Conservation (phyloP, 140 eudicot genomes). For the Artemisia princeps region DNA sequence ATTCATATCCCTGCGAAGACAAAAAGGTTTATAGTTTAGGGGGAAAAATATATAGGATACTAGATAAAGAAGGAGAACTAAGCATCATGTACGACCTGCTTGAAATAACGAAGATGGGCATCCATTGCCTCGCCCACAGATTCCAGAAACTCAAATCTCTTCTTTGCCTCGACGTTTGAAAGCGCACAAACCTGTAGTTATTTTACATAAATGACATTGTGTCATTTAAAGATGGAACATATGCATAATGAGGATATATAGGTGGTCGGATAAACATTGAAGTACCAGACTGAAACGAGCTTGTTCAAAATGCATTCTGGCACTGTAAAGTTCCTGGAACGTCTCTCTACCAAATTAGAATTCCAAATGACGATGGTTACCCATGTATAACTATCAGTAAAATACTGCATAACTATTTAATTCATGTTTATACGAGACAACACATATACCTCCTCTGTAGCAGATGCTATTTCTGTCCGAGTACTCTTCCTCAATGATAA, state of each 20-base stretch:
- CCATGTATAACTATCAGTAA: constrained; percentile 33
- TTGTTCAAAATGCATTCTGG: constrained; percentile 77
- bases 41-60: no score
- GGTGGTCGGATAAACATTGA: constrained; percentile 4
- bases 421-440: constrained; percentile 19
- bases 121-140: constrained; percentile 83
- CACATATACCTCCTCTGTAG: constrained; percentile 74
- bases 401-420: neutral
- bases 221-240: constrained; percentile 6
- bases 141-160: constrained; percentile 82
- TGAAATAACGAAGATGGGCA: constrained; percentile 80
- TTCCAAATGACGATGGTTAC: constrained; percentile 37
- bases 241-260: neutral
- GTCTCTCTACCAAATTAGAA: constrained; percentile 77
- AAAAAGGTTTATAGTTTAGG: no score
- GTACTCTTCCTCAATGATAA: constrained; percentile 77
- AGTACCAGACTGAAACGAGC: constrained; percentile 86
- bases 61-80: no score
- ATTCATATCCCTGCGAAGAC: constrained; percentile 57
- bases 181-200: constrained; percentile 67
- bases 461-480: constrained; percentile 55
- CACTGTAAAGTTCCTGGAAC: constrained; percentile 87
- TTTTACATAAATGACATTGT: constrained; percentile 17
- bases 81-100: constrained; percentile 64
- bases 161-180: constrained; percentile 80